Conservation (phyloP, 2,329 filamentous ascomycete species). For the Metarhizium rileyi region DNA sequence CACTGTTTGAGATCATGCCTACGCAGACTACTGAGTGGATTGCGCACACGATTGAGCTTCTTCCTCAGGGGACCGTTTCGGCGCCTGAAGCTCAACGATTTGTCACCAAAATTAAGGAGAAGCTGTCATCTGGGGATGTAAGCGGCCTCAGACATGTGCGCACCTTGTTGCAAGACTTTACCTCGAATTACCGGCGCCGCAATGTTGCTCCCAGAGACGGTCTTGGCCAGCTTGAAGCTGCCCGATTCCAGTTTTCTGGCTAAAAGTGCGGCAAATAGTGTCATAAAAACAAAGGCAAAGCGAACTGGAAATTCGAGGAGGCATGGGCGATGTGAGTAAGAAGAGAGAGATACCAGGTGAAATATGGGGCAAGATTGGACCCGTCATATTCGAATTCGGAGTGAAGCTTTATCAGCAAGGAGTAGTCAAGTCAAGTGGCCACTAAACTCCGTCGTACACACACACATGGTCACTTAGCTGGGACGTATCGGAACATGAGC, state of each 20-base stretch:
- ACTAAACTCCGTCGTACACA: not conserved
- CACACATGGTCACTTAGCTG: no score
- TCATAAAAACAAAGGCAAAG: slow-evolving; percentile 2
- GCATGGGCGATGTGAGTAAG: not conserved
- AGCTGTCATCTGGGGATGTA: slow-evolving; percentile 54
- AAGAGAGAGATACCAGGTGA: not conserved
- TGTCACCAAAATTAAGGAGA: slow-evolving; percentile 70
- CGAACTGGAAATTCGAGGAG: not conserved
- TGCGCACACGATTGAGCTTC: slow-evolving; percentile 68
- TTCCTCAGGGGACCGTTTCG: slow-evolving; percentile 74
- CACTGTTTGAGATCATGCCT: slow-evolving; percentile 80
- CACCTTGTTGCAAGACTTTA: slow-evolving; percentile 87
- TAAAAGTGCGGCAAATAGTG: slow-evolving; percentile 12
- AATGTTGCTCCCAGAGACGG: slow-evolving; percentile 95
- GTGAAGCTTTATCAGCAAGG: not conserved
- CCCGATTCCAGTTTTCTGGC: slow-evolving; percentile 69
- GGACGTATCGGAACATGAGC: not conserved
- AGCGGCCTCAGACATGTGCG: slow-evolving; percentile 65
- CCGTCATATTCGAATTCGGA: not conserved
- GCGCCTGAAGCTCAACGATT: slow-evolving; percentile 72
- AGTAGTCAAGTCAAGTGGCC: not conserved
- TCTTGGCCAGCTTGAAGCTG: slow-evolving; percentile 75
- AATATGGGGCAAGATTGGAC: not conserved
- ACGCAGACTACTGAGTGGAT: slow-evolving; percentile 74
- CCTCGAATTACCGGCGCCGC: slow-evolving; percentile 81